Conservation (phyloP, 1,139 yeast genomes). For the Blastobotrys raffinosifermentans region DNA sequence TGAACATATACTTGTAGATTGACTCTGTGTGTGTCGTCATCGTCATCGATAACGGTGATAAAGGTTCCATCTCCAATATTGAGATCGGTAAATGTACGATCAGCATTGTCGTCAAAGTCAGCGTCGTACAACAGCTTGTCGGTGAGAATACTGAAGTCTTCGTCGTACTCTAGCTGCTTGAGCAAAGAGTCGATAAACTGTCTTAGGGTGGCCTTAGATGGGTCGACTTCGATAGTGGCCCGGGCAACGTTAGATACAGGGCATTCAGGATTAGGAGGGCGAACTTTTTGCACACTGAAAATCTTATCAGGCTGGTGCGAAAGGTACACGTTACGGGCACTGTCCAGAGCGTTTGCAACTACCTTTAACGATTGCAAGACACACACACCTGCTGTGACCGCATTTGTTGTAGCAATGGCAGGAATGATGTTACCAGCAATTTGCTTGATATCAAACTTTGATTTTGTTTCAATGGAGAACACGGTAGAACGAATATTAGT, state of each 20-base stretch:
- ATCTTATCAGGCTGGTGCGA: constrained; percentile 66
- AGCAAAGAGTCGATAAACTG: constrained; percentile 43
- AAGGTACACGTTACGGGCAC: constrained; percentile 47
- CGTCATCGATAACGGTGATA: constrained; percentile 71
- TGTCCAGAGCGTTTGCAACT: constrained; percentile 31
- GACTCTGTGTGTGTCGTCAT: constrained; percentile 49
- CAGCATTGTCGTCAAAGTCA: constrained; percentile 79
- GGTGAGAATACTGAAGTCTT: constrained; percentile 60
- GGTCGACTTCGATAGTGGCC: constrained; percentile 41
- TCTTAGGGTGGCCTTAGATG: constrained; percentile 32
- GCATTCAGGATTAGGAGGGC: constrained; percentile 61
- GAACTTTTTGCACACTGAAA: constrained; percentile 56
- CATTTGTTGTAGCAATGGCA: constrained; percentile 97
- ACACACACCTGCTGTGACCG: constrained; percentile 87
- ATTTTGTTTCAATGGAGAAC: constrained; percentile 64
- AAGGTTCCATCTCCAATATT: constrained; percentile 56
- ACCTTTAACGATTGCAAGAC: constrained; percentile 63
- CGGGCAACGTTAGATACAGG: constrained; percentile 65
- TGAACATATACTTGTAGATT: constrained; percentile 60
- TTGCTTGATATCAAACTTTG: constrained; percentile 84
- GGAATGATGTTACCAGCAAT: constrained; percentile 98
- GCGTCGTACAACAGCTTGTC: constrained; percentile 70
- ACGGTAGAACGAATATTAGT: constrained; percentile 74
- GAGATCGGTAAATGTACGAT: constrained; percentile 45
- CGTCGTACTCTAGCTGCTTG: constrained; percentile 50